Evolutionary conservation across 352 stramenopile genomes (phyloP).

Genomic region (Phytophthora brassicae): DNA sequence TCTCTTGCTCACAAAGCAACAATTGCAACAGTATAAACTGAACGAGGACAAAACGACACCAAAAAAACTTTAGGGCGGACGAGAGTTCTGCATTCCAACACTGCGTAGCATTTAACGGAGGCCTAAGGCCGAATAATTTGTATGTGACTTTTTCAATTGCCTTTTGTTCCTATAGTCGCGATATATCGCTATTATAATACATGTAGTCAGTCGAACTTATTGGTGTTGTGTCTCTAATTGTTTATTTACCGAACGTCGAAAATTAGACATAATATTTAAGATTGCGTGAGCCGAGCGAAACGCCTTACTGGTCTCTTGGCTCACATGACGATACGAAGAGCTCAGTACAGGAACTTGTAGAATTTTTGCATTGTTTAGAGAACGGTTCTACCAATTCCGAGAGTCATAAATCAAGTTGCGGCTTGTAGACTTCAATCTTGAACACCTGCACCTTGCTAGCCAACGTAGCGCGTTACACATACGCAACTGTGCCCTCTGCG

Average conservation of each 20-base stretch:
- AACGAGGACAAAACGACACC: too few species aligned
- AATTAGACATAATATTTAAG: slow-evolving; percentile 9
- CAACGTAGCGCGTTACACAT: slow-evolving; percentile 15
- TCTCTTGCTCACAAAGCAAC: too few species aligned
- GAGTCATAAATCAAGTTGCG: background rate
- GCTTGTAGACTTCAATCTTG: background rate
- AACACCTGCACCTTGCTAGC: too few species aligned
- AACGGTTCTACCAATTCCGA: too few species aligned
- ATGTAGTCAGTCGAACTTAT: too few species aligned
- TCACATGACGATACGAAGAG: background rate
- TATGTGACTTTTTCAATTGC: too few species aligned
- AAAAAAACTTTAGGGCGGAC: too few species aligned
- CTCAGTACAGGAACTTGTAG: background rate
- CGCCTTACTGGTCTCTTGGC: background rate
- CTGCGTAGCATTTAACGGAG: background rate
- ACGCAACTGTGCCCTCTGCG: slow-evolving; percentile 19
- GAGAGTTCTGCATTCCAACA: background rate
- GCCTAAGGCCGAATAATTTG: too few species aligned
- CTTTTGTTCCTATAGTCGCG: too few species aligned
- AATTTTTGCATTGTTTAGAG: background rate
- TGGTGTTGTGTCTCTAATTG: background rate
- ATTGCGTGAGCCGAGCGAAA: slow-evolving; percentile 14
- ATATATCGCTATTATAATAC: too few species aligned
- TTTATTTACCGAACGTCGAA: background rate
- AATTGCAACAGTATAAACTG: too few species aligned